Base-by-base conservation (phyloP, 2,329 filamentous ascomycete genomes). In the Penicillium sp. region DNA sequence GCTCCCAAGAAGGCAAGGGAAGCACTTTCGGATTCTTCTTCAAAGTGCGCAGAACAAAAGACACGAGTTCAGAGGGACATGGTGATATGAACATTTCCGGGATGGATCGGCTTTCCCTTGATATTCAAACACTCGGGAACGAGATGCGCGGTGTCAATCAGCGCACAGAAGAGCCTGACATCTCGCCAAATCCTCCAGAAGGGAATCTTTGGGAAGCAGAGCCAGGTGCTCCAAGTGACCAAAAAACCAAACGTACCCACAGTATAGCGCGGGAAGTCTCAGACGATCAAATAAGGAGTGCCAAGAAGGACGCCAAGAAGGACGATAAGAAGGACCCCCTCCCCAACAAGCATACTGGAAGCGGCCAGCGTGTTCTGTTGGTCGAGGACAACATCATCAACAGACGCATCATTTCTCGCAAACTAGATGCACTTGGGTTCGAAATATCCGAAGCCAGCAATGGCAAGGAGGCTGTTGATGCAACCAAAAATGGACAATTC, bases 21-120 rank as follows among this genome's bases (percentile, higher is more conserved):
- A 83, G 80, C 60, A 83, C 80, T 0, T 85, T 85, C 60, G 81
- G 80, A 1, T 84, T 85, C 64, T 84, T 83, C 59, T 77, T 84
- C 64, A 79, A 77, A 39, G 81, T 80, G 10, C 64, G 67, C 10
- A 56, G 62, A 29, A 50, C 53, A n/a, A 31, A 43, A 3, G 48
- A 54, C 6, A 18, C 44, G 14, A n/a, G 29, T 4, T 46, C 50
- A 8, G 40, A 53, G 6, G 50, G 45, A 1, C 32, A 52, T 9
- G 42, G 9, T 1, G 14, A 21, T 0, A 3, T 48, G 1, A 11
- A 48, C 2, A 16, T 13, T 0, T 58, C 47, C 3, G 18, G 49
- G 5, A 56, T 68, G 2, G 60, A 63, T 13, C n/a, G 59, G 8
- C 21, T 67, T 3, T 59, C 56, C 38, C 16, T 36, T 22, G 54